Evolutionary conservation across 176 grass and related monocot species (phyloP), one percentile per base, ranked within the genome.

Genomic region (Oryza longistaminata): DNA sequence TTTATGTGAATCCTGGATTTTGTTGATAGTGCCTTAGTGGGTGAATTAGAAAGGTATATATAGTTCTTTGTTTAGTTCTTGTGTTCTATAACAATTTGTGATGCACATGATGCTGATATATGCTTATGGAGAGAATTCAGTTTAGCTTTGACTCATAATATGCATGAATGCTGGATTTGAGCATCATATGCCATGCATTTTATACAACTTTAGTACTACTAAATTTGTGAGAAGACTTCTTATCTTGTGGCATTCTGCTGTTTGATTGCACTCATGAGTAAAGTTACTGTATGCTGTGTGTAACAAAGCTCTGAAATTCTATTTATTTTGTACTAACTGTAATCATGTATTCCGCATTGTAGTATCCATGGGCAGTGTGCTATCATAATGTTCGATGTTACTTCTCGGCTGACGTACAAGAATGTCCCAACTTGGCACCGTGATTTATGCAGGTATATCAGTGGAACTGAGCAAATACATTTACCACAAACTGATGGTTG

Each of bases 381-480:
- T 78, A 90, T 93, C 34, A 90, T 93, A 58, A 88, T 93, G 91
- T 93, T 93, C 21, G 91, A 93, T 66, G 88, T 93, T 3, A 93
- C 91, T 34, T 85, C 91, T 16, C 45, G 91, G 52, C 72, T 93
- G 66, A 85, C 88, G 12, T 93, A 90, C 53, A 90, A 90, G 44
- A 93, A 90, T 68, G 88, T 90, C n/a, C 88, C 88, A 64, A 93
- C 91, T 44, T 93, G 91, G 91, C 88, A 93, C 71, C 85, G 85
- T 79, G 91, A 93, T 68, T 53, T 90, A 62, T 93, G 88, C 85
- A 87, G 91, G 91, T 87, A 81, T 40, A 58, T 78, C 40, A 12
- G 25, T 17, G 16, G 0, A 40, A 21, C 69, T 70, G 34, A 29
- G 46, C 14, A 74, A 69, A 31, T 71, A 27, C 12, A 29, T 66